Base-by-base conservation (phyloP, 345 rosid genomes). In the Eucalyptus microcorys region DNA sequence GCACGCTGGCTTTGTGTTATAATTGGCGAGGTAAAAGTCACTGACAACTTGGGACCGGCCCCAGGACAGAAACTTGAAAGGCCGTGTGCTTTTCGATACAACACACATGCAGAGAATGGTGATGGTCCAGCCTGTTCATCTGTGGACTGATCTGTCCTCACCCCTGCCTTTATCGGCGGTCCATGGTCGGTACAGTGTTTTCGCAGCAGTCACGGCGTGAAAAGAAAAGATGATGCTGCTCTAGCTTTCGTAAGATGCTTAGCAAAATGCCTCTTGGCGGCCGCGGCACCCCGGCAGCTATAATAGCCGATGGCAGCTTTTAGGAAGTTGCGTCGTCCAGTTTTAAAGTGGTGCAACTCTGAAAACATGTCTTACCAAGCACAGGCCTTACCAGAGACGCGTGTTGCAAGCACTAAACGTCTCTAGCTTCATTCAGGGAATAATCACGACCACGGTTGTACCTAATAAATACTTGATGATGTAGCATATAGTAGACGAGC, bases 81-180 rank as follows among this genome's bases (percentile, higher is more conserved):
- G 27, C 14, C 24, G 40, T 64, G 47, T 21, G 47, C 45, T 71
- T 71, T 71, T 71, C 26, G 4, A 37, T 10, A 37, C 27, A 37
- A 19, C 45, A 19, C 1, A 10, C 27, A 19, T 37, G 45, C 43
- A 68, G 0, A 15, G 45, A 0, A 0, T 15, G 43, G 47, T 21
- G 83, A 47, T 40, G 84, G 84, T 76, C 47, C 84, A 76, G 24
- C 47, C 30, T 40, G 47, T 76, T 40, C 84, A 76, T 76, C 47
- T 0, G 84, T 40, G 84, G 47, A 76, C 84, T 76, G 5, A 76
- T 21, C 47, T 21, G 47, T 76, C 0, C 84, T 40, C 84, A 40
- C 16, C 0, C 47, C 84, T 1, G 13, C 84, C 61, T 76, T 76
- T 40, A 37, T 11, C 84, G 8, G 84, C 27, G 47, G 30, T 40